Evolutionary conservation across 495 filamentous ascomycete species (phyloP).

Genomic region (Penicillium waksmanii): DNA sequence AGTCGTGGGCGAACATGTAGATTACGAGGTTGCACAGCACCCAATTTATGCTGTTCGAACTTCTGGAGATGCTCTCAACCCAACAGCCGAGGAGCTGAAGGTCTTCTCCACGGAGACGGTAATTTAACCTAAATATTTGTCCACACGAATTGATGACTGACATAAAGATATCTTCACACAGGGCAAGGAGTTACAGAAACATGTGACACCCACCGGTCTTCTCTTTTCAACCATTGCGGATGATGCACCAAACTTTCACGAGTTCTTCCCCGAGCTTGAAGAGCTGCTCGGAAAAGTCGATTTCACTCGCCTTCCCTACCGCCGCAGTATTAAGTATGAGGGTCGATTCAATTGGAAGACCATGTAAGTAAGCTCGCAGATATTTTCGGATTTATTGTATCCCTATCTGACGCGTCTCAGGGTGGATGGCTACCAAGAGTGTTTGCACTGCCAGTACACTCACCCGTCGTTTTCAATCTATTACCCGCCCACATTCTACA

Average conservation of each 20-base stretch:
- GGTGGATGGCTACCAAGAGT: conserved; percentile 67
- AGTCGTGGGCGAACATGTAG: conserved; percentile 44
- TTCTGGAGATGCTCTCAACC: conserved; percentile 34
- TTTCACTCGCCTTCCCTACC: conserved; percentile 59
- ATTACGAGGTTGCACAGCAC: conserved; percentile 61
- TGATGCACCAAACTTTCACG: conserved; percentile 54
- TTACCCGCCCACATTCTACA: conserved; percentile 63
- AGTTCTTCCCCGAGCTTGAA: conserved; percentile 59
- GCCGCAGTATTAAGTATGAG: conserved; percentile 59
- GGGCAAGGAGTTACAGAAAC: conserved; percentile 38
- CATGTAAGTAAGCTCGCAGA: conserved; percentile 43
- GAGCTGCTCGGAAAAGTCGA: conserved; percentile 54
- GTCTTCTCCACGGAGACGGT: conserved; percentile 45
- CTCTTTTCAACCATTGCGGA: conserved; percentile 57
- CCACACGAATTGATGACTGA: not conserved
- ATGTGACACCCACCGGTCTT: conserved; percentile 59
- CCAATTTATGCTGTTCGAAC: conserved; percentile 48
- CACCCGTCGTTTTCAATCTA: conserved; percentile 62
- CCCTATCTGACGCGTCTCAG: conserved; percentile 20
- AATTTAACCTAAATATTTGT: conserved; percentile 3
- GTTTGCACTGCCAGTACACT: conserved; percentile 66
- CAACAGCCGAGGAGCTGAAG: conserved; percentile 40
- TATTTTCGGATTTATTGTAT: not conserved
- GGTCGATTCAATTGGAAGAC: conserved; percentile 68
- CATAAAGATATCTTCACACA: conserved; percentile 14